A percentile compares a stretch with the other conserved stretches of the same genome.
Conservation (phyloP, 2,329 filamentous ascomycete species). For the Xylariaceae sp. region DNA sequence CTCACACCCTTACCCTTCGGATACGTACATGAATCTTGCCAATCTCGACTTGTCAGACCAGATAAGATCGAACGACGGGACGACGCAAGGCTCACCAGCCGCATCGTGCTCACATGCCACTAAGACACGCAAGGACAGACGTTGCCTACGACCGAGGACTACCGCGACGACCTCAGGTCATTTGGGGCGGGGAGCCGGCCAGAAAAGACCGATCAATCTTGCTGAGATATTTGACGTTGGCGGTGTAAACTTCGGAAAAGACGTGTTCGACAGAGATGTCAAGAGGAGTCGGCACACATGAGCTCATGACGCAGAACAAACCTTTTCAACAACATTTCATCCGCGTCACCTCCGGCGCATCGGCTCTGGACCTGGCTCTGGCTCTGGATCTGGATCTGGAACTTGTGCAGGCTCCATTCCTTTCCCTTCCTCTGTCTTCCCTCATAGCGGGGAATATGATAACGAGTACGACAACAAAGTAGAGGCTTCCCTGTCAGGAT, state of each 20-base stretch:
- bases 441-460: too few species aligned
- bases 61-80: constrained; percentile 35
- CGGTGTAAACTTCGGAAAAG: constrained; percentile 57
- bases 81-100: constrained; percentile 25
- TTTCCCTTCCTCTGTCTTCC: too few species aligned
- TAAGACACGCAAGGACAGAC: constrained; percentile 22
- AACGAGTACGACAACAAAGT: too few species aligned
- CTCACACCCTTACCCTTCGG: constrained; percentile 52
- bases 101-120: constrained; percentile 27
- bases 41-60: constrained; percentile 56
- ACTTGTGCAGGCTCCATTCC: too few species aligned
- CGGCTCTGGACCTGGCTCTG: neutral
- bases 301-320: constrained; percentile 9
- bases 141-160: constrained; percentile 23
- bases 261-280: constrained; percentile 43
- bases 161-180: constrained; percentile 30
- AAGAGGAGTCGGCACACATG: constrained; percentile 48
- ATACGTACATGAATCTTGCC: constrained; percentile 54
- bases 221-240: constrained; percentile 71
- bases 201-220: constrained; percentile 68
- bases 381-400: too few species aligned
- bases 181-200: constrained; percentile 59
- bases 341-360: constrained; percentile 14
- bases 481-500: neutral
- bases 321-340: constrained; percentile 4